Evolutionary conservation across 2,329 filamentous ascomycete species (phyloP).

Genomic region (Coleophoma eucalyptorum): DNA sequence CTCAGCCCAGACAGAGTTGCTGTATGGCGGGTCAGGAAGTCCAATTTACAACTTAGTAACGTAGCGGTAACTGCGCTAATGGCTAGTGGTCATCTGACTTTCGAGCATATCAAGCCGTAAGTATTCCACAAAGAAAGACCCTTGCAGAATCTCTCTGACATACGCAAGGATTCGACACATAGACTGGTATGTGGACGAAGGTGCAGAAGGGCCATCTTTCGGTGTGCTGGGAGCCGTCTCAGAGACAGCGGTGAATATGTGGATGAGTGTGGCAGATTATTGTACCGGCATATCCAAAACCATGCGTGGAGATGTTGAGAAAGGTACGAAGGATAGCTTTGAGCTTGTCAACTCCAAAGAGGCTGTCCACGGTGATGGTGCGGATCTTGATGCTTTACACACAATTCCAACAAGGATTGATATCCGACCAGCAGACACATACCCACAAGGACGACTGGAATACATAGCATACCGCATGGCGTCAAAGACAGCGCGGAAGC

Average conservation of each 20-base stretch:
- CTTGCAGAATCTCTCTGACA: neutral
- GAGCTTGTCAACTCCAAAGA: neutral
- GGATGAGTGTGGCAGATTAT: slow-evolving; percentile 10
- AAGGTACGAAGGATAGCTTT: neutral
- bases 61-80: slow-evolving; percentile 63
- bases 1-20: slow-evolving; percentile 41
- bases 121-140: neutral
- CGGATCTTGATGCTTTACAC: slow-evolving; percentile 1
- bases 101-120: slow-evolving; percentile 16
- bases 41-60: slow-evolving; percentile 55
- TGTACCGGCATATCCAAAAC: slow-evolving; percentile 8
- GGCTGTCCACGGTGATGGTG: neutral
- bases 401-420: slow-evolving; percentile 7
- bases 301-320: slow-evolving; percentile 2
- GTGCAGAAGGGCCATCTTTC: slow-evolving; percentile 12
- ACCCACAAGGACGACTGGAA: slow-evolving; percentile 13
- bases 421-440: slow-evolving; percentile 9
- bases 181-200: slow-evolving; percentile 23
- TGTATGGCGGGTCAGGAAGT: slow-evolving; percentile 39
- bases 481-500: slow-evolving; percentile 5
- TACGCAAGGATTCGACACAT: slow-evolving; percentile 11
- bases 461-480: slow-evolving; percentile 16
- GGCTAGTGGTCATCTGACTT: slow-evolving; percentile 34
- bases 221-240: slow-evolving; percentile 14
- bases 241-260: slow-evolving; percentile 7